These are phyloP conservation scores for Arthrobotrys iridis DNA, from an alignment of 2,329 filamentous ascomycete species.

Conservation along the genomic window DNA sequence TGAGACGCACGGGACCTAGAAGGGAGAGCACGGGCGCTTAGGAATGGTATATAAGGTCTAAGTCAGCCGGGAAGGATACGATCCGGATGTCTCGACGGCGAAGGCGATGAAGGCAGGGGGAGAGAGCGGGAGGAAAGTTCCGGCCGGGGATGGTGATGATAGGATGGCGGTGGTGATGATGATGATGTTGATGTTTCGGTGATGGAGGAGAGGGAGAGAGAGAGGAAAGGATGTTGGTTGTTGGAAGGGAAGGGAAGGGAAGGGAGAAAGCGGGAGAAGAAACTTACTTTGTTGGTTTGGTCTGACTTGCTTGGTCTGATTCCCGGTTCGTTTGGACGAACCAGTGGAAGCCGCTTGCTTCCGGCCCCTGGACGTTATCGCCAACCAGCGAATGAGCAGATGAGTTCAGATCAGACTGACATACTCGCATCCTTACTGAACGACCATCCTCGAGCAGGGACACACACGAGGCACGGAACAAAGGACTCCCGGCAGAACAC, in stretches of 20 bases:
- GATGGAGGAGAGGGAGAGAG: background rate
- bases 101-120: background rate
- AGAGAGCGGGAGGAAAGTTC: background rate
- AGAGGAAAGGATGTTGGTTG: background rate
- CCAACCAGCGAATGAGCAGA: too few relatives aligned
- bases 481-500: too few relatives aligned
- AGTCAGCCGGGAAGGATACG: background rate
- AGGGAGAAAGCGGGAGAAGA: background rate
- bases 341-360: constrained; percentile 51
- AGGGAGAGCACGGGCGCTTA: constrained; percentile 1
- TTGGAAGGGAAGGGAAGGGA: background rate
- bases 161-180: background rate
- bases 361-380: constrained; percentile 50
- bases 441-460: too few relatives aligned
- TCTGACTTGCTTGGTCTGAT: constrained; percentile 8
- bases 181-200: background rate
- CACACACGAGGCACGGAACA: too few relatives aligned
- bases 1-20: background rate
- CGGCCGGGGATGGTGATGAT: background rate
- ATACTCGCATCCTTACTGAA: too few relatives aligned
- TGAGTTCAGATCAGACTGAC: too few relatives aligned
- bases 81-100: background rate
- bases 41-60: background rate
- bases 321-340: constrained; percentile 17
- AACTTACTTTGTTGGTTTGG: background rate